phyloP scores from a whole-genome alignment of 352 stramenopile genomes.

The Peronospora destructor region DNA sequence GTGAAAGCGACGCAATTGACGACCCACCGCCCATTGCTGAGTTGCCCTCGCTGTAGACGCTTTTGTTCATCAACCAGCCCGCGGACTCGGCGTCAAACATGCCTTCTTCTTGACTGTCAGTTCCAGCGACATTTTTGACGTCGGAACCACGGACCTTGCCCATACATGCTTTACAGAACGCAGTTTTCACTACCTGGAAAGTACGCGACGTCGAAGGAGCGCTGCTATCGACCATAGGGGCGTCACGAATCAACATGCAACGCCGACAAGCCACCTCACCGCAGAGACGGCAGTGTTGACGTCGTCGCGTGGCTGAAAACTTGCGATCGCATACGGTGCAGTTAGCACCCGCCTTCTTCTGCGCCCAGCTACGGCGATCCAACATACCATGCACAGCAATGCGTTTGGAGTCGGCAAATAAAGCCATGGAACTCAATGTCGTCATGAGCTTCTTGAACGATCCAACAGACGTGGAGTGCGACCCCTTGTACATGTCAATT shows the following conservation, averaged over 20 bases:
- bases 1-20: slow-evolving; percentile 17
- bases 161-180: slow-evolving; percentile 55
- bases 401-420: slow-evolving; percentile 52
- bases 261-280: slow-evolving; percentile 71
- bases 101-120: slow-evolving; percentile 32
- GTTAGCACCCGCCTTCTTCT: slow-evolving; percentile 34
- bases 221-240: slow-evolving; percentile 27
- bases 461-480: slow-evolving; percentile 18
- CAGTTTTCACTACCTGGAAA: slow-evolving; percentile 49
- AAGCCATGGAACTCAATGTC: slow-evolving; percentile 46
- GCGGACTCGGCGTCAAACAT: slow-evolving; percentile 29
- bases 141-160: slow-evolving; percentile 37
- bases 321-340: slow-evolving; percentile 55
- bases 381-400: slow-evolving; percentile 53
- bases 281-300: slow-evolving; percentile 72
- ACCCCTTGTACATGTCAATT: slow-evolving; percentile 37
- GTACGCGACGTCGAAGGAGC: slow-evolving; percentile 23
- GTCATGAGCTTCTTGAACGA: slow-evolving; percentile 46
- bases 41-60: slow-evolving; percentile 20
- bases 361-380: slow-evolving; percentile 44
- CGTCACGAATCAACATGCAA: slow-evolving; percentile 50
- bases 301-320: slow-evolving; percentile 52
- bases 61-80: slow-evolving; percentile 23
- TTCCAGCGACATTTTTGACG: slow-evolving; percentile 2
- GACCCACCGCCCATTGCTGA: slow-evolving; percentile 7